Base-by-base conservation (phyloP, 257 asterid genomes). In the Nyctanthes arbortristis region DNA sequence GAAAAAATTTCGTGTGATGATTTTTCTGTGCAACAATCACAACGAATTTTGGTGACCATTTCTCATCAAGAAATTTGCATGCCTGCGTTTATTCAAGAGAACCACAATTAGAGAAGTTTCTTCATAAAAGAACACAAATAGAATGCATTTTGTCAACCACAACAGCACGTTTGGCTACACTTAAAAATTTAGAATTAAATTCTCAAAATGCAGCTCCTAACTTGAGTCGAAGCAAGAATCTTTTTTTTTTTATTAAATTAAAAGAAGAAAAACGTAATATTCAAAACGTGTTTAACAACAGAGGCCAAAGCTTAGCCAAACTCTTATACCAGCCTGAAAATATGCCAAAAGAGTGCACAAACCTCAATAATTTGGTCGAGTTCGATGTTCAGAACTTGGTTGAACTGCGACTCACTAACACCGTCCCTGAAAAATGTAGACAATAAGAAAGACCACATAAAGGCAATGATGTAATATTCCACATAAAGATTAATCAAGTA, bases 331-430 rank as follows among this genome's bases (percentile, higher is more conserved):
- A n/a, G n/a, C n/a, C n/a, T n/a, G n/a, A n/a, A n/a, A n/a, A 33
- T 4, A 68, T 33, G 18, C 35, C 55, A 58, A 57, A 16, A 34
- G 33, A 60, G 16, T 2, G 14, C 3, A 20, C 28, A 1, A n/a
- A 1, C 96, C 90, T 87, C 79, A 11, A 82, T 81, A 5, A 89
- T 90, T 72, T 90, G 95, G 20, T 84, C 84, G 6, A 90, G 78
- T 78, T 90, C 96, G 24, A 78, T 58, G 70, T 90, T 90, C 39
- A 90, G 29, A 16, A 90, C 95, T 81, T 87, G 95, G 40, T 52
- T 85, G 85, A 89, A 89, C 60, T 89, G 96, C 14, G 91, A 80
- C 78, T 89, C 95, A 22, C 92, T 81, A 34, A 89, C 96, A 6
- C 96, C 95, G 55, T 87, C 95, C 81, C 96, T 89, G 60, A 14